A percentile compares a stretch with the other conserved stretches of the same genome.
Conservation (phyloP, 2,329 filamentous ascomycete genomes). For the Bimuria novae-zelandiae region DNA sequence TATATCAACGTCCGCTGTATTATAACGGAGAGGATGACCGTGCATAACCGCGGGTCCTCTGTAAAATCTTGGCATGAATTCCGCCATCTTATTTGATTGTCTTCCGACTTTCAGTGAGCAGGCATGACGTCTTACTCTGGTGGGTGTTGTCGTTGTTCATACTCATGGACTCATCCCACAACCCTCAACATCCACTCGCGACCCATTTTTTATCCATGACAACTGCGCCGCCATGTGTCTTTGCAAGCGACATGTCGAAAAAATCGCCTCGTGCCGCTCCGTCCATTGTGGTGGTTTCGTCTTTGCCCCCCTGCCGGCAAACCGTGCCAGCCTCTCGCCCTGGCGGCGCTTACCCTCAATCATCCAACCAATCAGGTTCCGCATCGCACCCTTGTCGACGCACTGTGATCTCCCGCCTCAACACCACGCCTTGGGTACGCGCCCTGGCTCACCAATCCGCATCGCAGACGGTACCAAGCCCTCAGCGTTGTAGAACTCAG, state of each 20-base stretch:
- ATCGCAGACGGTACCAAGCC: constrained; percentile 30
- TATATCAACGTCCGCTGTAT: too few relatives aligned
- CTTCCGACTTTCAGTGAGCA: too few relatives aligned
- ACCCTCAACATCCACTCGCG: background rate
- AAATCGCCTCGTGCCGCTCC: constrained; percentile 13
- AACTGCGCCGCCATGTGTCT: constrained; percentile 20
- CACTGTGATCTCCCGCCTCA: constrained; percentile 35
- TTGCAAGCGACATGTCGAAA: constrained; percentile 1
- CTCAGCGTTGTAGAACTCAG: constrained; percentile 28
- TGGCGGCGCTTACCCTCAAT: constrained; percentile 34
- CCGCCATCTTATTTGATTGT: too few relatives aligned
- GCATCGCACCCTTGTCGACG: constrained; percentile 20
- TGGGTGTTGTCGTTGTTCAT: too few relatives aligned
- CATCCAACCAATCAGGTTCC: constrained; percentile 30
- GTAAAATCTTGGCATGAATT: too few relatives aligned
- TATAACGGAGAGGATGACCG: too few relatives aligned
- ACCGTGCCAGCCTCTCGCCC: constrained; percentile 10
- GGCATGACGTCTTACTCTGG: too few relatives aligned
- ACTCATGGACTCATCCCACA: background rate
- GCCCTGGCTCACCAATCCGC: constrained; percentile 41
- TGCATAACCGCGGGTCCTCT: too few relatives aligned
- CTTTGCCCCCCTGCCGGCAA: constrained; percentile 28
- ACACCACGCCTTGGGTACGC: constrained; percentile 31
- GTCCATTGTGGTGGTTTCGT: constrained; percentile 15
- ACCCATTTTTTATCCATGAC: background rate